A percentile compares a stretch with the other conserved stretches of the same genome.
These are phyloP conservation scores for Leishmania major DNA, from an alignment of 208 protist species.

Conservation along the genomic window DNA sequence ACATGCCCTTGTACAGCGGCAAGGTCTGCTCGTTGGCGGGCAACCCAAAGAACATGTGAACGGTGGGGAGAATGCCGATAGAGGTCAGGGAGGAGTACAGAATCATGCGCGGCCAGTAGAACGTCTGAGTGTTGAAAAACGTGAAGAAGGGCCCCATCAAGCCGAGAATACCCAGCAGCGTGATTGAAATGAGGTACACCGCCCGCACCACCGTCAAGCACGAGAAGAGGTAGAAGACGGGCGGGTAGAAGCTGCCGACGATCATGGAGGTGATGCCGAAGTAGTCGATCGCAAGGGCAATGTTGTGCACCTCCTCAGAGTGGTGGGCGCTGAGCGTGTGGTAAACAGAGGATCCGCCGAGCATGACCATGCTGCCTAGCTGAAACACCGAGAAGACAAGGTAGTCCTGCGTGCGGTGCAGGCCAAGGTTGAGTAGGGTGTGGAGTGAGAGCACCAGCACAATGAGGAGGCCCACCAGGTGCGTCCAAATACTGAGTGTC, in stretches of 20 bases:
- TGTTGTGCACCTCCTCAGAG: constrained; percentile 50
- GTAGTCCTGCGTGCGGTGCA: constrained; percentile 31
- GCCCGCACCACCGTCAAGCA: constrained; percentile 62
- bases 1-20: constrained; percentile 59
- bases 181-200: constrained; percentile 70
- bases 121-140: constrained; percentile 53
- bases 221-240: constrained; percentile 80
- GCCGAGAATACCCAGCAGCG: constrained; percentile 65
- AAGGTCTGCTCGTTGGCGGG: constrained; percentile 39
- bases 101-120: constrained; percentile 54
- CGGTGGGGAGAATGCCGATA: constrained; percentile 62
- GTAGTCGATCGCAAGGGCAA: constrained; percentile 77
- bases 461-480: constrained; percentile 73
- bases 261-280: constrained; percentile 86
- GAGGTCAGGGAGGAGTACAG: constrained; percentile 79
- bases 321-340: constrained; percentile 74
- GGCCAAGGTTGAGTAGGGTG: constrained; percentile 39
- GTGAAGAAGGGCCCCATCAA: constrained; percentile 75
- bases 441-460: constrained; percentile 55
- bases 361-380: constrained; percentile 71
- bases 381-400: constrained; percentile 74
- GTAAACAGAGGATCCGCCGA: constrained; percentile 71
- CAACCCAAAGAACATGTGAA: constrained; percentile 64
- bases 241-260: constrained; percentile 80
- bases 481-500: constrained; percentile 86